Evolutionary conservation across 2,329 filamentous ascomycete genomes (phyloP), one percentile per base, ranked within the genome.

Genomic region (Blastomyces silverae): DNA sequence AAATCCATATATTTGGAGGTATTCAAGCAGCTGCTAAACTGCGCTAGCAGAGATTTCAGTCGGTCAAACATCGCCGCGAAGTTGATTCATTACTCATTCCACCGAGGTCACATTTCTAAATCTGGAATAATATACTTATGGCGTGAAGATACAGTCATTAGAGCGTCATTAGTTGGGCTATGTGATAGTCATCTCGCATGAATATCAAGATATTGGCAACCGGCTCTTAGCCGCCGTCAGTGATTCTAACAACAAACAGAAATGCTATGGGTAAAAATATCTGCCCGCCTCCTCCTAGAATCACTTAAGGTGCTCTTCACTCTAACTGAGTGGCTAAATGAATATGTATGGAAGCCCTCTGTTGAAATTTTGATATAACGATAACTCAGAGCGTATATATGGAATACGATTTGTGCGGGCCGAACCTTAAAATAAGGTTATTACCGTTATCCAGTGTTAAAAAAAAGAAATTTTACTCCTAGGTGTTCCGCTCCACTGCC

Each of bases 351-450:
- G 20, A 48, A 22, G 46, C 1, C 46, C 20, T 48, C 10, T 48
- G 22, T n/a, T 48, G 20, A 48, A 48, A 7, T 20, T 22, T 46
- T 37, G 34, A 37, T 37, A 10, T 37, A 10, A 34, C 34, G 34
- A 37, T 37, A 37, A 50, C 25, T n/a, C 7, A 10, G n/a, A 52
- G 10, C 11, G 2, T 10, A 5, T 7, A 20, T 10, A n/a, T 42
- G 34, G 8, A 25, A 10, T 37, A 11, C 6, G n/a, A n/a, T 37
- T 22, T 22, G 55, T 20, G 17, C 34, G 55, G 55, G 31, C 34
- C 55, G 34, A 58, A 42, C 55, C 55, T 42, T 39, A 25, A 57
- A 20, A 20, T 56, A 34, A 56, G 11, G 28, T 56, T 31, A 56
- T 10, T n/a, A 7, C 6, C 22, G 34, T 34, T 17, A 53, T 31